These are phyloP conservation scores for Penicillium cataractarum DNA, from an alignment of 495 filamentous ascomycete species.

Conservation along the genomic window DNA sequence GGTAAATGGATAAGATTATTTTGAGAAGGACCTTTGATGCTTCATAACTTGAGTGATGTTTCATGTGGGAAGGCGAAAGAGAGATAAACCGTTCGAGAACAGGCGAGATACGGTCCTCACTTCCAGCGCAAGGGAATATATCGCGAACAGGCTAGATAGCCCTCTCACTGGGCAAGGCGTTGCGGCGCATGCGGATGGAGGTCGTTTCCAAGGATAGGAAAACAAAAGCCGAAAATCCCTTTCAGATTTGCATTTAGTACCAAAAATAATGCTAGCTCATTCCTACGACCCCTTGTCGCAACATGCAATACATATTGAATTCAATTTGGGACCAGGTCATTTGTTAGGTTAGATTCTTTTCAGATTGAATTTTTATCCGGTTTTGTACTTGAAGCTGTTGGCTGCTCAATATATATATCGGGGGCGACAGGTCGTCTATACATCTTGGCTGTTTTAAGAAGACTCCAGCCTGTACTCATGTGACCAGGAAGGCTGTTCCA, in stretches of 20 bases:
- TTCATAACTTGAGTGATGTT: conserved; percentile 26
- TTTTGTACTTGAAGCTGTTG: too few species aligned
- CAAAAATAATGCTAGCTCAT: conserved; percentile 41
- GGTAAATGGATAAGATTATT: conserved; percentile 51
- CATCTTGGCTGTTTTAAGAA: too few species aligned
- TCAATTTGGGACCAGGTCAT: background rate
- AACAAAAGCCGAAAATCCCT: conserved; percentile 32
- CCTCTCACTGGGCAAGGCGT: conserved; percentile 51
- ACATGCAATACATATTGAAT: conserved; percentile 26
- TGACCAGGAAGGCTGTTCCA: too few species aligned
- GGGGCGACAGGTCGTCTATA: too few species aligned
- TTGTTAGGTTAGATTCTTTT: too few species aligned
- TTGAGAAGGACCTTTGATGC: conserved; percentile 27
- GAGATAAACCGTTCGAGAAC: conserved; percentile 11
- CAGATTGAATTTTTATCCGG: too few species aligned
- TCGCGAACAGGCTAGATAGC: conserved; percentile 29
- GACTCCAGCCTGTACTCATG: too few species aligned
- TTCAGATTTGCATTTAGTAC: conserved; percentile 33
- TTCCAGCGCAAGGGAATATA: conserved; percentile 16
- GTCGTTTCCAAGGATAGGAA: conserved; percentile 35
- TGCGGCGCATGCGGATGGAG: conserved; percentile 53
- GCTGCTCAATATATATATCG: too few species aligned
- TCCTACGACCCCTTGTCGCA: conserved; percentile 23
- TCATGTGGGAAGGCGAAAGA: conserved; percentile 13
- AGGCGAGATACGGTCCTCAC: conserved; percentile 10